These are phyloP conservation scores for Brachypodium distachyon DNA, from an alignment of 202 grass and related monocot species.

Conservation along the genomic window DNA sequence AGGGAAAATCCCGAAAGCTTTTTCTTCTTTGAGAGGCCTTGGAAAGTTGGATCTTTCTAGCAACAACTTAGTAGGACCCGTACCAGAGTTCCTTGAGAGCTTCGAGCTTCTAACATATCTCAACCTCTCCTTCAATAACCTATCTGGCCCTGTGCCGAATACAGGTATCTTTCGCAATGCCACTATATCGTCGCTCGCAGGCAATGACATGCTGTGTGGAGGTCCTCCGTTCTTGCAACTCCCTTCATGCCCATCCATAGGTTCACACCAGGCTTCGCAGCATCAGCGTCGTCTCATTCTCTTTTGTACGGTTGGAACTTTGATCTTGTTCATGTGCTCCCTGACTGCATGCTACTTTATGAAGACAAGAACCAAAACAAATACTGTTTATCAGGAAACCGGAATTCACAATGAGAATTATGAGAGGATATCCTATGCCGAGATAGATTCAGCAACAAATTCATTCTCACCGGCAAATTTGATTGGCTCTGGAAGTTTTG, in stretches of 20 bases:
- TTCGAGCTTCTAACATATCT: not conserved
- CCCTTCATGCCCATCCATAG: not conserved
- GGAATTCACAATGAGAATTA: not conserved
- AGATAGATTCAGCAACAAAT: not conserved
- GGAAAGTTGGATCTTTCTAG: constrained; percentile 10
- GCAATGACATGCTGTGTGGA: constrained; percentile 16
- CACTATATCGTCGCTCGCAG: not conserved
- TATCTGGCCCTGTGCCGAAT: constrained; percentile 20
- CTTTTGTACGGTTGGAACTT: not conserved
- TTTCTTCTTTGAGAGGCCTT: not conserved
- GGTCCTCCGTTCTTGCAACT: constrained; percentile 20
- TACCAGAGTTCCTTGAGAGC: constrained; percentile 10
- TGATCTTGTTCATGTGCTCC: not conserved
- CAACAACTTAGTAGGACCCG: not conserved
- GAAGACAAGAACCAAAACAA: not conserved
- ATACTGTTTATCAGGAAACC: not conserved
- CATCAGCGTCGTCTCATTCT: constrained; percentile 2
- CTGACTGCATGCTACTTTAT: not conserved
- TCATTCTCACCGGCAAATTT: constrained; percentile 25
- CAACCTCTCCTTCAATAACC: constrained; percentile 32
- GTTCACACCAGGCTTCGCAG: not conserved
- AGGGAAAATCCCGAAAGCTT: not conserved
- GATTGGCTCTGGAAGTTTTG: constrained; percentile 31
- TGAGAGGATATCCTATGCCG: constrained; percentile 28
- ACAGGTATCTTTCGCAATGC: constrained; percentile 5